Conservation (phyloP, 108 stramenopile species). For the Cyclotella choctawhatcheeana region DNA sequence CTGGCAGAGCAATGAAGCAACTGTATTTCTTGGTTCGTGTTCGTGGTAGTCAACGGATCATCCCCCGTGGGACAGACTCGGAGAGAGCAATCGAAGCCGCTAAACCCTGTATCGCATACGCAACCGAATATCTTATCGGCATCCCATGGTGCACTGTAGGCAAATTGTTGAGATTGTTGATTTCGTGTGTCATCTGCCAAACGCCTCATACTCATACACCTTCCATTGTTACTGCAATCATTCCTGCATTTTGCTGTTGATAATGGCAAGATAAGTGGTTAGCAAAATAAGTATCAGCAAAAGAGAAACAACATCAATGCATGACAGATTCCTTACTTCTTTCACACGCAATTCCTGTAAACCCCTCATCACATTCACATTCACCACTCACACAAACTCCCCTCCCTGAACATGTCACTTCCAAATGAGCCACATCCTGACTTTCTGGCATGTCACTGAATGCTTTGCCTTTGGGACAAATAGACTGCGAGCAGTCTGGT, state of each 20-base stretch:
- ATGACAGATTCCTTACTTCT: slow-evolving; percentile 23
- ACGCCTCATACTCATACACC: slow-evolving; percentile 34
- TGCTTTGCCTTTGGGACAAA: slow-evolving; percentile 47
- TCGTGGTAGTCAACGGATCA: slow-evolving; percentile 70
- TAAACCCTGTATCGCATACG: slow-evolving; percentile 70
- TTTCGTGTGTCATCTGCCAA: slow-evolving; percentile 39
- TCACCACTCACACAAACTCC: slow-evolving; percentile 60
- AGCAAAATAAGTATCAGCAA: slow-evolving; percentile 20
- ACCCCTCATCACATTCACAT: slow-evolving; percentile 59
- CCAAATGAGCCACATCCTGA: slow-evolving; percentile 53
- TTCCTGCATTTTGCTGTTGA: slow-evolving; percentile 37
- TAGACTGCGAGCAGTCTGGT: slow-evolving; percentile 48
- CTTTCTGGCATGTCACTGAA: slow-evolving; percentile 46
- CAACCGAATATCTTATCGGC: slow-evolving; percentile 83
- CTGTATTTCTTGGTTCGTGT: slow-evolving; percentile 60
- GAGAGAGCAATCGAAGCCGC: slow-evolving; percentile 61
- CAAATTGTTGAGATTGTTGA: slow-evolving; percentile 31
- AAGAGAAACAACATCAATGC: slow-evolving; percentile 44
- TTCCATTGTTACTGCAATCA: slow-evolving; percentile 35
- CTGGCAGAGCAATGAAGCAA: slow-evolving; percentile 59
- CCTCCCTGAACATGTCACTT: slow-evolving; percentile 61
- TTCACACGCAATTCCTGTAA: slow-evolving; percentile 69
- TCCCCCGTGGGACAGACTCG: slow-evolving; percentile 71
- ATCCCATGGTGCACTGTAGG: slow-evolving; percentile 62
- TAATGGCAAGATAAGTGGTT: neutral